Evolutionary conservation across 139 green algal genomes (phyloP).

Genomic region (Closterium sp.): DNA sequence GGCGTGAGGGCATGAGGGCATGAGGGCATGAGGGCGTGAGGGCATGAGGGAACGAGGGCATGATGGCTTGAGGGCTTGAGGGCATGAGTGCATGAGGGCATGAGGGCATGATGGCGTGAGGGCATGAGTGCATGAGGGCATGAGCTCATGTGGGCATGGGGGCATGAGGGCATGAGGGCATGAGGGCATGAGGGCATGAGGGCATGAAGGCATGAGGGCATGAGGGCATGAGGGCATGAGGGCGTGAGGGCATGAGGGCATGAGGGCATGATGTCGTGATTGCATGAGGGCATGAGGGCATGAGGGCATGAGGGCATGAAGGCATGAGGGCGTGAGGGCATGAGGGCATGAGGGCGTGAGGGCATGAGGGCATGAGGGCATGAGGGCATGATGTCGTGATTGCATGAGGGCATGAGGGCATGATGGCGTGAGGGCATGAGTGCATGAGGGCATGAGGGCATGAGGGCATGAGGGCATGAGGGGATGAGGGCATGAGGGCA

Average conservation of each 20-base stretch:
- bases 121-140: slow-evolving; percentile 2
- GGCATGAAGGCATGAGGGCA: background rate
- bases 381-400: background rate
- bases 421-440: background rate
- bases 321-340: background rate
- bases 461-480: background rate
- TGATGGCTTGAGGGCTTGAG: too few relatives aligned
- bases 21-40: too few relatives aligned
- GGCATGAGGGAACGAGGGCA: too few relatives aligned
- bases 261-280: too few relatives aligned
- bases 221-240: too few relatives aligned
- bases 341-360: background rate
- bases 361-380: slow-evolving; percentile 12
- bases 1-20: too few relatives aligned
- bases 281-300: too few relatives aligned
- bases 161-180: background rate
- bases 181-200: slow-evolving; percentile 6
- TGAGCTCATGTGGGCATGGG: background rate
- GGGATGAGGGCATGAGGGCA: too few relatives aligned
- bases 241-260: too few relatives aligned
- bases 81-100: too few relatives aligned
- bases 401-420: background rate
- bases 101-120: background rate
- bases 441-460: background rate
- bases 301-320: background rate